Evolutionary conservation across 805 yeast species (phyloP).

Genomic region (Ogataea polymorpha): DNA sequence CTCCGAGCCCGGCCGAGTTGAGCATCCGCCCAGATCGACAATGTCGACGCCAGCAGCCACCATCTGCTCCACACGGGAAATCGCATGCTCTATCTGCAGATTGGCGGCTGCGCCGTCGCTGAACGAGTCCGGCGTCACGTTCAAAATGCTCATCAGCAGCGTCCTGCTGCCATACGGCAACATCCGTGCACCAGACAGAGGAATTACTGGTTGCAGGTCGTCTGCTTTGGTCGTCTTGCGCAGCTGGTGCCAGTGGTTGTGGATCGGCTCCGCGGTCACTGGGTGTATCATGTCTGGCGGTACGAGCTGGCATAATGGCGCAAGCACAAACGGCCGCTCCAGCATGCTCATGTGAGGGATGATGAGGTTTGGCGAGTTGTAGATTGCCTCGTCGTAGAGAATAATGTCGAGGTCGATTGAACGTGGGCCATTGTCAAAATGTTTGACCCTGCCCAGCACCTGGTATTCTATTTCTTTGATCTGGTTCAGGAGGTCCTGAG

Average conservation of each 20-base stretch:
- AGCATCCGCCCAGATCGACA: slow-evolving; percentile 91
- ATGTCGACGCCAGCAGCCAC: slow-evolving; percentile 64
- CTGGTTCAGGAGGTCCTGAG: slow-evolving; percentile 56
- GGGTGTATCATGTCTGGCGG: slow-evolving; percentile 73
- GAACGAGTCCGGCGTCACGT: slow-evolving; percentile 92
- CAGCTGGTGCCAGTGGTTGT: slow-evolving; percentile 57
- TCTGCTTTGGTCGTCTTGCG: slow-evolving; percentile 22
- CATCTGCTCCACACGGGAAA: slow-evolving; percentile 47
- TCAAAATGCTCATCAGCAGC: slow-evolving; percentile 79
- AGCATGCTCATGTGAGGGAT: slow-evolving; percentile 88
- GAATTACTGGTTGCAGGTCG: slow-evolving; percentile 48
- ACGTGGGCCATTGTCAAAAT: slow-evolving; percentile 88
- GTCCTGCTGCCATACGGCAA: slow-evolving; percentile 41
- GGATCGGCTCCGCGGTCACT: slow-evolving; percentile 78
- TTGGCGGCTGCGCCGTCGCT: slow-evolving; percentile 74
- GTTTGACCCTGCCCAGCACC: slow-evolving; percentile 65
- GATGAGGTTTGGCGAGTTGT: slow-evolving; percentile 56
- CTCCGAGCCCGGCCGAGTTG: slow-evolving; percentile 81
- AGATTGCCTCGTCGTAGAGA: slow-evolving; percentile 57
- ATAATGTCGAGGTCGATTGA: slow-evolving; percentile 86
- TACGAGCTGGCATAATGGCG: slow-evolving; percentile 81
- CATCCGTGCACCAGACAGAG: slow-evolving; percentile 29
- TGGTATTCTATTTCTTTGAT: slow-evolving; percentile 79
- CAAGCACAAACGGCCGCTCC: slow-evolving; percentile 85
- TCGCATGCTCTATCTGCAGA: slow-evolving; percentile 37